These are phyloP conservation scores for Solanum dulcamara DNA, from an alignment of 257 asterid species.

Conservation along the genomic window DNA sequence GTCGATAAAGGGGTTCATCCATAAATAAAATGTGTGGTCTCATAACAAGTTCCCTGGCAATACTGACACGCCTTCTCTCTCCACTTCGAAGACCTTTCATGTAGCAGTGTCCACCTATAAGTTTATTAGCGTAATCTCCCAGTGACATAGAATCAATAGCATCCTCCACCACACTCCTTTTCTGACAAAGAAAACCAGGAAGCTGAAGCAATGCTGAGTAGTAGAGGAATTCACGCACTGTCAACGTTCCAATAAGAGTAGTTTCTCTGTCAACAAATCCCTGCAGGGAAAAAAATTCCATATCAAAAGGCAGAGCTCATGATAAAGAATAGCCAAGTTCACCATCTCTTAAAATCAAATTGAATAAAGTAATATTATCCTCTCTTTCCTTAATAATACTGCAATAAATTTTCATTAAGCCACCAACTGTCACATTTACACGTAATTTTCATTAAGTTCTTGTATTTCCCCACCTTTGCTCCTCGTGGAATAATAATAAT, in stretches of 20 bases:
- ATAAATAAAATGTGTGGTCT: conserved; percentile 84
- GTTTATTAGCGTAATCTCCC: conserved; percentile 88
- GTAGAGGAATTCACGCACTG: conserved; percentile 98
- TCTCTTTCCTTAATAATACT: not conserved
- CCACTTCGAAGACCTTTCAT: conserved; percentile 92
- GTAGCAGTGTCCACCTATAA: conserved; percentile 89
- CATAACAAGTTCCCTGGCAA: conserved; percentile 97
- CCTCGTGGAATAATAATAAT: not conserved
- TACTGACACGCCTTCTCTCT: conserved; percentile 86
- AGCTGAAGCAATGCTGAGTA: conserved; percentile 96
- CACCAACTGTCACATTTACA: not conserved
- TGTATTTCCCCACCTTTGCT: not conserved
- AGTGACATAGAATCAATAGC: conserved; percentile 87
- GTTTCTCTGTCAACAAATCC: conserved; percentile 93
- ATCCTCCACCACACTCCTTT: conserved; percentile 78
- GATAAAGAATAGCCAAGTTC: not conserved
- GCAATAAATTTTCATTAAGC: not conserved
- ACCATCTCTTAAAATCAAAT: not conserved
- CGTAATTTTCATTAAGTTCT: not conserved
- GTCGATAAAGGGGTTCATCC: conserved; percentile 97
- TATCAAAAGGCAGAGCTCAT: not conserved
- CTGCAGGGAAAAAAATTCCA: conserved; percentile 26
- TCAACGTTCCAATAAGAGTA: conserved; percentile 80
- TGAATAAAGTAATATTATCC: not conserved
- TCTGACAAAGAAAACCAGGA: conserved; percentile 70